Evolutionary conservation across 2,329 filamentous ascomycete species (phyloP), one percentile per base, ranked within the genome.

Genomic region (Aspergillus clavatus): DNA sequence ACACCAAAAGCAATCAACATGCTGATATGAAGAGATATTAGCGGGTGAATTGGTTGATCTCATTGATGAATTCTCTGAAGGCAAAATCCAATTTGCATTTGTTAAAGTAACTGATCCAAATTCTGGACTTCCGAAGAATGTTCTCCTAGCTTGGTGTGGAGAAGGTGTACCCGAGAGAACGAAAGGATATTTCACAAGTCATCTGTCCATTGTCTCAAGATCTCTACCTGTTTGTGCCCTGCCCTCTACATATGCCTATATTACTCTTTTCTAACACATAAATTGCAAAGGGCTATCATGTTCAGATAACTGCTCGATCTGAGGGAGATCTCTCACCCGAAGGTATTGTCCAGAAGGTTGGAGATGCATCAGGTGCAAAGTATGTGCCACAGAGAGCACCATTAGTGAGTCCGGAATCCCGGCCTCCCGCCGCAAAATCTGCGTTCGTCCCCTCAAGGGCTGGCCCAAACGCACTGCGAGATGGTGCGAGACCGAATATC

Each of bases 121-220:
- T 69, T 88, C 86, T 2, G 75, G 77, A 18, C 80, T 98, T 12
- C 89, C 91, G 40, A 98, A 98, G 75, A 87, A 84, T 66, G 88
- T 95, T 48, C 78, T 98, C 55, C 89, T 98, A 65, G 90, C 87
- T 55, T 98, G 93, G 86, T 98, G 93, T 68, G 93, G 93, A 55
- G 91, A 94, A 63, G 93, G 93, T 58, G 93, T 98, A 12, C 93
- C 93, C n/a, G 93, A 98, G 72, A 80, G 91, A 60, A 97, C 91
- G 50, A 98, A 97, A 72, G 93, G 93, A 54, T 97, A 97, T 72
- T 98, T 98, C 67, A 95, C 89, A 55, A 96, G 89, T 72, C 91
- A 98, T 71, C 75, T 93, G 38, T 84, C 86, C 49, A 85, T 89
- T 38, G 89, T 97, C 28, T 84, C 89, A 51, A 96, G 95, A 71